Percentiles rank a stretch among this genome's conserved stretches.
phyloP scores from a whole-genome alignment of 495 filamentous ascomycete species.

The Penicillium psychrofluorescens region DNA sequence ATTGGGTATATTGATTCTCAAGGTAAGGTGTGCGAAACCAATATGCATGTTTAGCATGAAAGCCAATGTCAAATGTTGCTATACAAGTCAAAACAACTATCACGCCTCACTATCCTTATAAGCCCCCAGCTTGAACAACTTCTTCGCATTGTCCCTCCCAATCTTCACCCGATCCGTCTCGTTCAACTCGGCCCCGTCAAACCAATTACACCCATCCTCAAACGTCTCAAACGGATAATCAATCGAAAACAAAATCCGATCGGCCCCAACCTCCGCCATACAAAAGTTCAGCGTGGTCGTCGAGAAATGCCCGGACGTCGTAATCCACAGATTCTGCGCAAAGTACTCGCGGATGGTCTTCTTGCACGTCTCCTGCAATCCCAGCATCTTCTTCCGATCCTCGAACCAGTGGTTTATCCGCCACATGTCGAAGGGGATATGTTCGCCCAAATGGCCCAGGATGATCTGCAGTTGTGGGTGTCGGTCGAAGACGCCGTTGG shows the following conservation, averaged over 20 bases:
- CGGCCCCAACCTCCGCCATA: conserved; percentile 34
- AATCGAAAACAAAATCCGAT: conserved; percentile 43
- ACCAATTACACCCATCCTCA: conserved; percentile 48
- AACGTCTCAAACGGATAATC: conserved; percentile 49
- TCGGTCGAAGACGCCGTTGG: conserved; percentile 44
- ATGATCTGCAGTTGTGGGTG: conserved; percentile 52
- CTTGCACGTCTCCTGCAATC: conserved; percentile 36
- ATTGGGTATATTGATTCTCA: no score
- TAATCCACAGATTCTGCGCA: conserved; percentile 56
- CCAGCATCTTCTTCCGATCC: conserved; percentile 38
- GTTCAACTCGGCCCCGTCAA: conserved; percentile 41
- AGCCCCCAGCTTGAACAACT: conserved; percentile 39
- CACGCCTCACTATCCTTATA: conserved; percentile 27
- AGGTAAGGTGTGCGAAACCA: no score
- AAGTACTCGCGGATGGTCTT: conserved; percentile 52
- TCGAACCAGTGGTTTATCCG: conserved; percentile 54
- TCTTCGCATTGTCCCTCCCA: conserved; percentile 47
- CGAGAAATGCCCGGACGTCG: conserved; percentile 55
- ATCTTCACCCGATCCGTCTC: conserved; percentile 39
- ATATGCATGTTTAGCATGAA: no score
- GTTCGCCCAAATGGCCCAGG: conserved; percentile 61
- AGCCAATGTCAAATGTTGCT: no score
- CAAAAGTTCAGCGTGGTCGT: conserved; percentile 46
- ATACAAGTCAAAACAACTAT: no score
- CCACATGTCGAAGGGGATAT: conserved; percentile 57